A percentile compares a stretch with the other conserved stretches of the same genome.
phyloP scores from a whole-genome alignment of 306 rosid genomes.

The Betula pendula region DNA sequence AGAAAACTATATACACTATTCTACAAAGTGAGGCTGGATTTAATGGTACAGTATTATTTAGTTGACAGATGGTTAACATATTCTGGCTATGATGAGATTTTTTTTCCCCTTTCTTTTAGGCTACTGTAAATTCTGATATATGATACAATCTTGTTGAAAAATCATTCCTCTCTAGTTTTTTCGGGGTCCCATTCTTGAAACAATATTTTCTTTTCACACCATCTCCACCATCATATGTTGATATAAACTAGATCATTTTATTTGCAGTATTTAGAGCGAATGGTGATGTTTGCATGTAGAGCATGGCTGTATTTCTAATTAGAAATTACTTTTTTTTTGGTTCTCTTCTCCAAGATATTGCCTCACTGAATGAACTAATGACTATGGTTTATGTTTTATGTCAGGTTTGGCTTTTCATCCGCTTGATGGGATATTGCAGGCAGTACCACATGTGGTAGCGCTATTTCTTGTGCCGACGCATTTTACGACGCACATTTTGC shows the following conservation, averaged over 20 bases:
- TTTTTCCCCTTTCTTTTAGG: background rate
- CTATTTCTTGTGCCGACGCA: constrained; percentile 74
- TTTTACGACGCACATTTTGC: constrained; percentile 62
- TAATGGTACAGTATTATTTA: background rate
- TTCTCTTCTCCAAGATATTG: background rate
- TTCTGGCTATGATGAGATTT: background rate
- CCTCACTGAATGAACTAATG: constrained; percentile 8
- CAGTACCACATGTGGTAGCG: constrained; percentile 65
- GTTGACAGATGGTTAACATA: background rate
- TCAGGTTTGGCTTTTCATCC: constrained; percentile 98
- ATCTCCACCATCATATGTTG: background rate
- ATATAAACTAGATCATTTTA: background rate
- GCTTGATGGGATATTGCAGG: constrained; percentile 90
- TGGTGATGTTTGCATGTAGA: background rate
- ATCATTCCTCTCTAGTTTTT: background rate
- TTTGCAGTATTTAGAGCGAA: background rate
- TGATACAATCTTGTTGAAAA: background rate
- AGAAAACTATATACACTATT: background rate
- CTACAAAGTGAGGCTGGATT: background rate
- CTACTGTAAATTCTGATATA: background rate
- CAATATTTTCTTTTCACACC: background rate
- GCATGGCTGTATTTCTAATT: background rate
- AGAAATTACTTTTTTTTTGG: background rate
- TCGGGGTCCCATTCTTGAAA: background rate
- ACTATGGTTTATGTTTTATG: constrained; percentile 20